phyloP scores from a whole-genome alignment of 1,284 basidiomycete genomes.

The Porphyrellus sp. region DNA sequence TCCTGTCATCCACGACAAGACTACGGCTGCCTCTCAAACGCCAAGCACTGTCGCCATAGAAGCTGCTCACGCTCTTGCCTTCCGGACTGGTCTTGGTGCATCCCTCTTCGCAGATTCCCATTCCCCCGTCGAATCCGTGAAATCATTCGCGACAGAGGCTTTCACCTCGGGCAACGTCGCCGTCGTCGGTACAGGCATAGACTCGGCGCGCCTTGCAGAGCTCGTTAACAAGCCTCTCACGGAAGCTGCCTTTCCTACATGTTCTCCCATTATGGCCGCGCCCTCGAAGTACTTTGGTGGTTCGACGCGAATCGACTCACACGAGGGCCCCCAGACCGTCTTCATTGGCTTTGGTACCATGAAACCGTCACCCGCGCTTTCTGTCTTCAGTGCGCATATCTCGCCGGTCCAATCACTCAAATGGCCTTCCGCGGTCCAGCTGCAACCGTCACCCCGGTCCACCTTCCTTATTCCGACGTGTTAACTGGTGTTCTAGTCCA shows the following conservation, averaged over 20 bases:
- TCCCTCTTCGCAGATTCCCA: constrained; percentile 81
- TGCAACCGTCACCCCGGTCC: constrained; percentile 65
- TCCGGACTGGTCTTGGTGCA: constrained; percentile 87
- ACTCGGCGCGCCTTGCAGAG: constrained; percentile 62
- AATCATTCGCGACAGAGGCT: constrained; percentile 66
- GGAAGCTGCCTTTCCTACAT: constrained; percentile 41
- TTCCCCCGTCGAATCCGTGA: constrained; percentile 65
- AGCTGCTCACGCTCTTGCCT: constrained; percentile 82
- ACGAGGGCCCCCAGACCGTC: constrained; percentile 66
- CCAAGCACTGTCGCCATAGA: constrained; percentile 73
- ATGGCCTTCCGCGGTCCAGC: constrained; percentile 63
- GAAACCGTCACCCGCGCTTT: constrained; percentile 65
- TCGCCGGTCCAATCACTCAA: constrained; percentile 75
- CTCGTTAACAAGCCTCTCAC: constrained; percentile 73
- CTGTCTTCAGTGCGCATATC: constrained; percentile 76
- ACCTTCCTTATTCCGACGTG: constrained; percentile 87
- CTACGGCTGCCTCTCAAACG: constrained; percentile 57
- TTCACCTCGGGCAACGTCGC: constrained; percentile 81
- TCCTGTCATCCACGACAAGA: constrained; percentile 72
- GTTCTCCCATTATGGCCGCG: constrained; percentile 40
- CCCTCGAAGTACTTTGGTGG: constrained; percentile 78
- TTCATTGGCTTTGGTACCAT: constrained; percentile 81
- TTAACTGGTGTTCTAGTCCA: constrained; percentile 81
- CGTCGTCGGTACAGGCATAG: constrained; percentile 83
- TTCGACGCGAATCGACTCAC: constrained; percentile 68